A percentile compares a stretch with the other conserved stretches of the same genome.
Evolutionary conservation across 1,284 basidiomycete genomes (phyloP).

Genomic region (Chalciporus sp.): DNA sequence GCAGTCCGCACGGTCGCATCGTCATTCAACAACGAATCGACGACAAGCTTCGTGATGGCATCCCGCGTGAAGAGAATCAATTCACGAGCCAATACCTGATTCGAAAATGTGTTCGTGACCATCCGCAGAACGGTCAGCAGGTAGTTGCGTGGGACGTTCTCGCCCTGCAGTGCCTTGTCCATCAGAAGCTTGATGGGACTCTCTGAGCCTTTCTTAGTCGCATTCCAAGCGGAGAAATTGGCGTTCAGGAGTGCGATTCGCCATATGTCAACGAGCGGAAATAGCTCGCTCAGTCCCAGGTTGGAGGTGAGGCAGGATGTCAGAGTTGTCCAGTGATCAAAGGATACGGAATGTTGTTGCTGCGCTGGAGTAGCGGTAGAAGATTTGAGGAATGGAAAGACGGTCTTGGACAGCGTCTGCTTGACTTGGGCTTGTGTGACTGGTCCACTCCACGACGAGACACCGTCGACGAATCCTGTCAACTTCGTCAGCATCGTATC

Average conservation of each 20-base stretch:
- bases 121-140: conserved; percentile 73
- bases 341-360: conserved; percentile 9
- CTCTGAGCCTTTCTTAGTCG: conserved; percentile 35
- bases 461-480: conserved; percentile 58
- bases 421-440: conserved; percentile 49
- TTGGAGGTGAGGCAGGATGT: conserved; percentile 48
- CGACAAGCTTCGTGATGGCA: conserved; percentile 52
- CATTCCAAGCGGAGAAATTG: conserved; percentile 53
- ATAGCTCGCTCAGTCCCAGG: conserved; percentile 64
- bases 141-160: conserved; percentile 50
- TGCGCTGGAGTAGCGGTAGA: conserved; percentile 38
- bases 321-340: conserved; percentile 33
- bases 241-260: conserved; percentile 74
- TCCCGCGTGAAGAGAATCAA: conserved; percentile 47
- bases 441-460: conserved; percentile 35
- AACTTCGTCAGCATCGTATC: conserved; percentile 69
- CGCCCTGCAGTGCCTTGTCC: conserved; percentile 41
- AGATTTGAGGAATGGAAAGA: conserved; percentile 71
- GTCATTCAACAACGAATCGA: conserved; percentile 67
- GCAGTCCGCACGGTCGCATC: conserved; percentile 75
- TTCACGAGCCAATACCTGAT: conserved; percentile 51
- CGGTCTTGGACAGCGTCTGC: conserved; percentile 44
- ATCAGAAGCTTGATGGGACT: conserved; percentile 49
- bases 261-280: conserved; percentile 86
- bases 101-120: conserved; percentile 73